Base-by-base conservation (phyloP, 768 basidiomycete species). In the Boletus pseudopeckii region DNA sequence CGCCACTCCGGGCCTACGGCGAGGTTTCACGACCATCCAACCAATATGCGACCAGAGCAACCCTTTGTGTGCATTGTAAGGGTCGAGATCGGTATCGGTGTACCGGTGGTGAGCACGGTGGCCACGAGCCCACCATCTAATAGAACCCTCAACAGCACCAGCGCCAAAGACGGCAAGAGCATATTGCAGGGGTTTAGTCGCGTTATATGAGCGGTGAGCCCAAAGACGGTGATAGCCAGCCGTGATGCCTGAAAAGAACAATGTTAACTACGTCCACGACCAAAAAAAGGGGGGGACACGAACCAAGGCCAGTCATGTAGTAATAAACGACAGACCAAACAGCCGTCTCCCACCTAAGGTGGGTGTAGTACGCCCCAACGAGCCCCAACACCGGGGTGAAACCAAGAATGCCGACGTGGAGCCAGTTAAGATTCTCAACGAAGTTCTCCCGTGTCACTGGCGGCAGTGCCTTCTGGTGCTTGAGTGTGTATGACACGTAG, bases 111-210 rank as follows among this genome's bases (percentile, higher is more conserved):
- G 95, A 4, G 96, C 96, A 55, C 96, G 90, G 77, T 99, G 97
- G 45, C 95, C 95, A 48, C 97, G 84, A 20, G 88, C 88, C 97
- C 97, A 98, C 97, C 97, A 98, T 71, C 92, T 90, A 75, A 99
- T 96, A 20, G 95, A 97, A 9, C 96, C 96, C 67, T 99, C 83
- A 44, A 96, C 88, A 5, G 96, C 95, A 45, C 97, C 96, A 2
- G 92, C 86, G 46, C 96, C 97, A 10, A 85, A 80, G 18, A 89
- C 64, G 24, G 94, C 91, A 45, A 98, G 83, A 58, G 82, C 74
- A 66, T 92, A 97, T 69, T 98, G 87, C 13, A 98, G 74, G 15
- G 90, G 86, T 54, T 79, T 79, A 4, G 88, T 85, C 36, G 96
- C 97, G 67, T 97, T 98, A 72, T 96, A 99, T 0, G 91, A 80